phyloP scores from a whole-genome alignment of 1,139 yeast genomes.

The Magnusiomyces magnusii region DNA sequence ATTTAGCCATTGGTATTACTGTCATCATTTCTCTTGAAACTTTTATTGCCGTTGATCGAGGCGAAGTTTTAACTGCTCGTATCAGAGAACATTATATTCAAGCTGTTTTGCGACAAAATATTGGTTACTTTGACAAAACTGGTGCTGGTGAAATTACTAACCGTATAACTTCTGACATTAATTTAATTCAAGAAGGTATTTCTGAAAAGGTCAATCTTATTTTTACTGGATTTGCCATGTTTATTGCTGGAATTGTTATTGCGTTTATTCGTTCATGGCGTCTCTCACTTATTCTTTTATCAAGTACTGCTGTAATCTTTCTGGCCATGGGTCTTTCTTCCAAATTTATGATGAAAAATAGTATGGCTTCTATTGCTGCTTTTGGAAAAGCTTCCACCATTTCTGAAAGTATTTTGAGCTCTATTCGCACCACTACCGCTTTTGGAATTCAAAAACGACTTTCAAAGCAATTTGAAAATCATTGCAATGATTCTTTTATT shows the following conservation, averaged over 20 bases:
- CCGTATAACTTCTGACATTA: constrained; percentile 40
- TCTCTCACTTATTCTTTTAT: constrained; percentile 34
- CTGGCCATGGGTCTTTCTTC: constrained; percentile 28
- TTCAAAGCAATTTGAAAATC: constrained; percentile 30
- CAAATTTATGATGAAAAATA: constrained; percentile 32
- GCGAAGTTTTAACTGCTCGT: constrained; percentile 38
- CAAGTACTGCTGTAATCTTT: constrained; percentile 33
- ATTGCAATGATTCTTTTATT: constrained; percentile 26
- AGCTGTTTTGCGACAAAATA: constrained; percentile 38
- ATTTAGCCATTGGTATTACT: constrained; percentile 36
- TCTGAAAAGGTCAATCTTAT: constrained; percentile 40
- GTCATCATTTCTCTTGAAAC: constrained; percentile 32
- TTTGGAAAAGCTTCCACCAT: constrained; percentile 36
- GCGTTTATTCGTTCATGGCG: constrained; percentile 38
- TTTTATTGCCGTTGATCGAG: constrained; percentile 35
- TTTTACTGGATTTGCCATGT: constrained; percentile 34
- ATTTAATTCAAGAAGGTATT: constrained; percentile 39
- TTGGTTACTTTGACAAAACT: constrained; percentile 40
- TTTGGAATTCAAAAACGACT: constrained; percentile 38
- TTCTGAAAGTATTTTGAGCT: constrained; percentile 39
- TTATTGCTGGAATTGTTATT: constrained; percentile 37
- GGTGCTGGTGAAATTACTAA: constrained; percentile 42
- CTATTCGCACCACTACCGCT: constrained; percentile 39
- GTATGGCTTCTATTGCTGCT: constrained; percentile 26
- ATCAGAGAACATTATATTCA: constrained; percentile 36